Evolutionary conservation across 1,284 basidiomycete genomes (phyloP).

Genomic region (Boletus sp.): DNA sequence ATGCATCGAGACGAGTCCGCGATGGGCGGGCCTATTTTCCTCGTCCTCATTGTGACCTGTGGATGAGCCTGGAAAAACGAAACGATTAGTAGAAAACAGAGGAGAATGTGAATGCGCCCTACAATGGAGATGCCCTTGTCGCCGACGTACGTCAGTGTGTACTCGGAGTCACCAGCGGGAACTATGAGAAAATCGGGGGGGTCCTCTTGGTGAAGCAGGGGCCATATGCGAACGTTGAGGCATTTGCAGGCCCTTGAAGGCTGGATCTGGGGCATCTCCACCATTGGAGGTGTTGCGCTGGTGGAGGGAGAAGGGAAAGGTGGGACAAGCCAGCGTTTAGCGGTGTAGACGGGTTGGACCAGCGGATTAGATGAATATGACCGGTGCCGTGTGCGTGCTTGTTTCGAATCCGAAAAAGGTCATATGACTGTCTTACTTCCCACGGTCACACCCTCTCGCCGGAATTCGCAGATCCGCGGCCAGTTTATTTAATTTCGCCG

Average conservation of each 20-base stretch:
- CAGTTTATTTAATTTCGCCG: slow-evolving; percentile 3
- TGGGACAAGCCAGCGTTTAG: slow-evolving; percentile 26
- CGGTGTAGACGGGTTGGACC: slow-evolving; percentile 17
- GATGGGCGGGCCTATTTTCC: slow-evolving; percentile 46
- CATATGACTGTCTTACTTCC: slow-evolving; percentile 18
- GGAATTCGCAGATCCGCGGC: slow-evolving; percentile 4
- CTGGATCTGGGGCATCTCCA: slow-evolving; percentile 16
- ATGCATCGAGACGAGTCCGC: slow-evolving; percentile 45
- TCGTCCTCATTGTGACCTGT: slow-evolving; percentile 66
- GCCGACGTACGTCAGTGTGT: slow-evolving; percentile 55
- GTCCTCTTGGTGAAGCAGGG: slow-evolving; percentile 27
- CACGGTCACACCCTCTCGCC: slow-evolving; percentile 26
- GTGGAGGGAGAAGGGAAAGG: slow-evolving; percentile 20
- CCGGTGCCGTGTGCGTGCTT: slow-evolving; percentile 30
- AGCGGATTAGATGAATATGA: slow-evolving; percentile 35
- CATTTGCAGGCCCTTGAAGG: slow-evolving; percentile 54
- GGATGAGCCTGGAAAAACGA: slow-evolving; percentile 50
- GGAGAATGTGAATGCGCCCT: slow-evolving; percentile 26
- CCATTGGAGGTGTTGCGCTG: slow-evolving; percentile 23
- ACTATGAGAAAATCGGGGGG: slow-evolving; percentile 33
- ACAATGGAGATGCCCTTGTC: slow-evolving; percentile 67
- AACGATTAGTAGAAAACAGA: slow-evolving; percentile 4
- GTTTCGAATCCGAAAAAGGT: slow-evolving; percentile 28
- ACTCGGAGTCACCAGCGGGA: slow-evolving; percentile 41
- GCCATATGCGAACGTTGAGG: slow-evolving; percentile 60